These are phyloP conservation scores for Keithomyces neogunnii DNA, from an alignment of 2,329 filamentous ascomycete species.

Conservation along the genomic window DNA sequence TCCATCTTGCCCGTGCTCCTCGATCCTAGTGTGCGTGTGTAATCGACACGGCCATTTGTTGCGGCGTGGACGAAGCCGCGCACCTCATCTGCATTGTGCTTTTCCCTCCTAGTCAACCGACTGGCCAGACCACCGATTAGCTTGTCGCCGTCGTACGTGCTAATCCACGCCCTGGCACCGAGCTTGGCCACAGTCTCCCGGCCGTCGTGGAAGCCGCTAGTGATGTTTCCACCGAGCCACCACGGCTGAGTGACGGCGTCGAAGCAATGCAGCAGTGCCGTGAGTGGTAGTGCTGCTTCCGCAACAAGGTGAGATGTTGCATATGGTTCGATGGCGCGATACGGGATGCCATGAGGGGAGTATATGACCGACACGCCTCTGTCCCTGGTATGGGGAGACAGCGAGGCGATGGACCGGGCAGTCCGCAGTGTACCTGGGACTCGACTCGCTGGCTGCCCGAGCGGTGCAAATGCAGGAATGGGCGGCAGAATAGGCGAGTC, in stretches of 20 bases:
- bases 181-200: conserved; percentile 28
- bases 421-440: conserved; percentile 24
- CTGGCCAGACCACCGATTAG: conserved; percentile 42
- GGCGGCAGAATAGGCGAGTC: conserved; percentile 3
- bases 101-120: conserved; percentile 37
- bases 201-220: conserved; percentile 47
- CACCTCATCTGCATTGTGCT: conserved; percentile 37
- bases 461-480: conserved; percentile 16
- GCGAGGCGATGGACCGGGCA: conserved; percentile 25
- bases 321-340: conserved; percentile 45
- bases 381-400: conserved; percentile 25
- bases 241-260: conserved; percentile 50
- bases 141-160: conserved; percentile 43
- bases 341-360: conserved; percentile 54
- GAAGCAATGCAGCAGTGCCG: conserved; percentile 56
- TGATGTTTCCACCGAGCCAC: conserved; percentile 53
- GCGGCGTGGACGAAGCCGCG: conserved; percentile 21
- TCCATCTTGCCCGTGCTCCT: conserved; percentile 5
- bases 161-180: conserved; percentile 18
- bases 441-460: conserved; percentile 28
- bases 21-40: conserved; percentile 4
- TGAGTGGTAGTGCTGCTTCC: conserved; percentile 51
- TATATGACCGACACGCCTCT: conserved; percentile 53
- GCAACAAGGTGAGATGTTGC: conserved; percentile 46
- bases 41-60: neutral